Evolutionary conservation across 2,329 filamentous ascomycete species (phyloP), one percentile per base, ranked within the genome.

Genomic region (Diaporthe sp.): DNA sequence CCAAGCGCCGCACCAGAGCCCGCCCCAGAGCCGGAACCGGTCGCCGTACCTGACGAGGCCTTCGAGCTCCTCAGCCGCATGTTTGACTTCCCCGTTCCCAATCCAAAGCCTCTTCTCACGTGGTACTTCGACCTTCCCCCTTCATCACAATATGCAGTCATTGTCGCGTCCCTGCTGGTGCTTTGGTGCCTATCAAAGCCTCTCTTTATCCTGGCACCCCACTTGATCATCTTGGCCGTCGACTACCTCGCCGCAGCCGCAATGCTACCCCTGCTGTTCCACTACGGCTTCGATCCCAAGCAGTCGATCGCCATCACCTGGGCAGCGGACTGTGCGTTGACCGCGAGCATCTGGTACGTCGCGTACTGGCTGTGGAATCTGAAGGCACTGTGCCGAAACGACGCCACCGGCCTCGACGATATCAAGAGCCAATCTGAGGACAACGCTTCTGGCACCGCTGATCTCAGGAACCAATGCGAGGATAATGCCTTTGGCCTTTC

Each of bases 341-440:
- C 8, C 0, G 2, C 17, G 1, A 22, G 4, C 25, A 22, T 65
- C 19, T 3, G 7, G 42, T 1, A 1, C 9, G 42, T 10, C 12
- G 1, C 3, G 1, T 15, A 12, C 42, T 7, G 15, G n/a, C 17
- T 65, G 12, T 19, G 9, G 10, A 10, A 22, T 2, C 4, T 34
- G 15, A 1, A 1, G 0, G 15, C 3, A 7, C 0, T 1, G 17
- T 22, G 9, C 9, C 1, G 17, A 17, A 34, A 10, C 17, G 2
- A 15, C 6, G 10, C 17, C 17, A 3, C 15, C 42, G 10, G 12
- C 9, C 25, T 57, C 25, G 25, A 3, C 15, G 15, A 31, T 28
- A 0, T 59, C 34, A 37, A 8, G 34, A 10, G 0, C 34, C 34
- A 10, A 37, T 37, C 0, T 1, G 34, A 37, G 34, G 34, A 37